Evolutionary conservation across 1,139 yeast species (phyloP), one percentile per base, ranked within the genome.

Genomic region (Candida frijolesensis): DNA sequence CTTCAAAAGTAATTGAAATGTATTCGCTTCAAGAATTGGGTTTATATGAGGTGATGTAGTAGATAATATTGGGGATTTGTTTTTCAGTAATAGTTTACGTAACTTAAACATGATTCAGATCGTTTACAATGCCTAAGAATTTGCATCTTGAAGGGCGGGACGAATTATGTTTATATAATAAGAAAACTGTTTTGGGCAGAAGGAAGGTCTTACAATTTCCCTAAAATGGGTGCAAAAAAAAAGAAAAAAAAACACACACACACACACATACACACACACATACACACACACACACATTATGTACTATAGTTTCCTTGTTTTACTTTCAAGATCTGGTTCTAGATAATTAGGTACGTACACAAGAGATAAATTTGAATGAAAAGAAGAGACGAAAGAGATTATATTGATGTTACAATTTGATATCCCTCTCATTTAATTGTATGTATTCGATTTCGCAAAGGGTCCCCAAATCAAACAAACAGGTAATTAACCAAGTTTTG

Each of bases 171-270:
- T 30, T 41, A 25, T 41, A 29, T 30, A 41, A 38, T 37, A 15
- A 29, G n/a, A 10, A 37, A 37, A 14, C 15, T 14, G 14, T 27
- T 5, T 27, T 14, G 33, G 14, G 30, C 14, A 27, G 14, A 11
- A 27, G 9, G 30, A 32, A n/a, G 44, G 32, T 42, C 44, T 42
- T 42, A 30, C 18, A 42, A 42, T 42, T 42, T 42, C 45, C 45
- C 45, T 42, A 42, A 18, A 32, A 42, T 22, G 45, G 45, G 12
- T 42, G 45, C 45, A 42, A 42, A 42, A 42, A 32, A 32, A 42
- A 15, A 37, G 18, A 37, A 25, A 25, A 22, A 22, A 4, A 22
- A 22, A 7, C 4, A 22, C 25, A 22, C n/a, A n/a, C n/a, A n/a
- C n/a, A n/a, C n/a, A n/a, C n/a, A n/a, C n/a, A n/a, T n/a, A n/a